Evolutionary conservation across 495 filamentous ascomycete genomes (phyloP), one percentile per base, ranked within the genome.

Genomic region (Amniculicola lignicola): DNA sequence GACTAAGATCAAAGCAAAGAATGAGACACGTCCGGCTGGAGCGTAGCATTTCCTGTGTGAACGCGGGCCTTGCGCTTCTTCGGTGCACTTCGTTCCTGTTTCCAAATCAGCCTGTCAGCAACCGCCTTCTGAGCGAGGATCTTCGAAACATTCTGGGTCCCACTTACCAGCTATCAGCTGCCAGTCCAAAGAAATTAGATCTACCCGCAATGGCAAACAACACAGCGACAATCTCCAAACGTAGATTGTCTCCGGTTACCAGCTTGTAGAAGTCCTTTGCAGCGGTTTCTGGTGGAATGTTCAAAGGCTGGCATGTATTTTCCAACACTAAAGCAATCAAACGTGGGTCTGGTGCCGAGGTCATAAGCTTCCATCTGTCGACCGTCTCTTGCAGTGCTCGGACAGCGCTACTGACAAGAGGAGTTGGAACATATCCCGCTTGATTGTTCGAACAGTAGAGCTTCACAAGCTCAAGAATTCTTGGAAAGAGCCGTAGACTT

Each of bases 21-120:
- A 50, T 9, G 3, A 54, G 36, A 43, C 59, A 62, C 2, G 28
- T 51, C 3, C 36, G 52, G 31, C 59, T 57, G 5, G 46, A 25
- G 1, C 52, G 37, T 12, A 62, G 36, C 31, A 62, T 33, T 41
- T 62, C 52, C 38, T 62, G 29, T 14, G 28, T 25, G 16, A 57
- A 23, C 11, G 22, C 23, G 14, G 42, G 24, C 18, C 18, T 51
- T 4, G 4, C 16, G 15, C 11, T 11, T 2, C 27, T 25, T 2
- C 37, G 37, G 16, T 12, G 16, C 9, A 31, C 36, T n/a, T 45
- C 45, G 14, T 14, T 22, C 24, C n/a, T n/a, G n/a, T n/a, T n/a
- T n/a, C n/a, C n/a, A n/a, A n/a, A n/a, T n/a, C n/a, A n/a, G n/a
- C n/a, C n/a, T n/a, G n/a, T n/a, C n/a, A 62, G 36, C 31, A 62